These are phyloP conservation scores for Yarrowia bubula DNA, from an alignment of 805 yeast genomes.

Conservation along the genomic window DNA sequence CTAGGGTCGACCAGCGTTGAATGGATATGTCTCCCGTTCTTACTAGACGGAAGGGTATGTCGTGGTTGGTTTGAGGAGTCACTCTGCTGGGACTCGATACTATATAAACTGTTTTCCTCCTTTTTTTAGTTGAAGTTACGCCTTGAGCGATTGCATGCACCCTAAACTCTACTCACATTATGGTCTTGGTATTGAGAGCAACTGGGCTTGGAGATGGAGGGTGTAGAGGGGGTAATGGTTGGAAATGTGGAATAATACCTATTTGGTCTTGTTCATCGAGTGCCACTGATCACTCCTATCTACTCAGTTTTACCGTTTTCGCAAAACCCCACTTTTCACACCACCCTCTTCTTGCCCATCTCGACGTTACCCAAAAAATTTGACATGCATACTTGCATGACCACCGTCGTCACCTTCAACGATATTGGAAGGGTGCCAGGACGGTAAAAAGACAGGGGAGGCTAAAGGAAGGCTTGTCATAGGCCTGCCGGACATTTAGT, in stretches of 20 bases:
- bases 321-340: too few relatives aligned
- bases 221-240: neutral
- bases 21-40: constrained; percentile 25
- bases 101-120: neutral
- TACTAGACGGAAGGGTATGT: constrained; percentile 27
- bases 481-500: neutral
- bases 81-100: constrained; percentile 12
- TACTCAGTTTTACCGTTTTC: neutral
- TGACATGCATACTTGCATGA: constrained; percentile 10
- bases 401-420: constrained; percentile 13
- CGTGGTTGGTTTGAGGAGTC: constrained; percentile 1
- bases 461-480: neutral
- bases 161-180: neutral
- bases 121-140: neutral
- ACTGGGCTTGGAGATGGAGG: neutral
- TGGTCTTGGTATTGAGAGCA: constrained; percentile 1
- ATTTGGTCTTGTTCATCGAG: neutral
- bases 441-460: neutral
- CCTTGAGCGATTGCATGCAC: constrained; percentile 12
- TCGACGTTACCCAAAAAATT: neutral
- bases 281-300: too few relatives aligned
- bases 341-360: neutral
- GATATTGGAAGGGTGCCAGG: constrained; percentile 6
- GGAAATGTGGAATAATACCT: neutral
- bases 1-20: constrained; percentile 28